Conservation (phyloP, 805 yeast genomes). For the Cyberlindnera galapagoensis region DNA sequence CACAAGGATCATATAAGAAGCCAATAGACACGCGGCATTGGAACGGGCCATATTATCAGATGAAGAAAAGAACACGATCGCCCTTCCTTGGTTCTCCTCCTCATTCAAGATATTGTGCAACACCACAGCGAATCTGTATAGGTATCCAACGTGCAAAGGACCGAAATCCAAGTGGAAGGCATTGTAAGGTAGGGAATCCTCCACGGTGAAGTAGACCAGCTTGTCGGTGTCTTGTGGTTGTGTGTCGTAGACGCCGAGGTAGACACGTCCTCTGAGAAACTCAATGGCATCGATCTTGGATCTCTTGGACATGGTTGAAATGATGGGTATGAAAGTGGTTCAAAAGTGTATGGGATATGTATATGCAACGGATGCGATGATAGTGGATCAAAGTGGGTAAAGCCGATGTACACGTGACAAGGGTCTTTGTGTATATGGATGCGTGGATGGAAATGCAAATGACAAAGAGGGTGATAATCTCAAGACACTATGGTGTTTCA, state of each 20-base stretch:
- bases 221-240: slow-evolving; percentile 72
- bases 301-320: slow-evolving; percentile 40
- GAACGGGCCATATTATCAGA: slow-evolving; percentile 78
- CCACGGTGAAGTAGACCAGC: slow-evolving; percentile 83
- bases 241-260: slow-evolving; percentile 82
- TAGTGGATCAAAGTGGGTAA: too few relatives aligned
- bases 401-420: too few relatives aligned
- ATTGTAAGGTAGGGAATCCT: slow-evolving; percentile 86
- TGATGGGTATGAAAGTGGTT: too few relatives aligned
- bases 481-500: too few relatives aligned
- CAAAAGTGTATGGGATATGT: too few relatives aligned
- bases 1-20: slow-evolving; percentile 91
- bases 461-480: too few relatives aligned
- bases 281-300: slow-evolving; percentile 50
- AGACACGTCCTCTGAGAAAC: slow-evolving; percentile 46
- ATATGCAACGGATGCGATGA: too few relatives aligned
- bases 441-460: too few relatives aligned
- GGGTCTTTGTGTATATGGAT: too few relatives aligned
- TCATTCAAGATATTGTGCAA: slow-evolving; percentile 89
- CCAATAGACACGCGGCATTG: slow-evolving; percentile 89
- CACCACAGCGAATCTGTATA: slow-evolving; percentile 91
- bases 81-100: slow-evolving; percentile 74
- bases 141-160: slow-evolving; percentile 87
- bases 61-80: slow-evolving; percentile 85
- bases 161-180: slow-evolving; percentile 97